Base-by-base conservation (phyloP, 1,284 basidiomycete species). In the Paramarasmius palmivorus region DNA sequence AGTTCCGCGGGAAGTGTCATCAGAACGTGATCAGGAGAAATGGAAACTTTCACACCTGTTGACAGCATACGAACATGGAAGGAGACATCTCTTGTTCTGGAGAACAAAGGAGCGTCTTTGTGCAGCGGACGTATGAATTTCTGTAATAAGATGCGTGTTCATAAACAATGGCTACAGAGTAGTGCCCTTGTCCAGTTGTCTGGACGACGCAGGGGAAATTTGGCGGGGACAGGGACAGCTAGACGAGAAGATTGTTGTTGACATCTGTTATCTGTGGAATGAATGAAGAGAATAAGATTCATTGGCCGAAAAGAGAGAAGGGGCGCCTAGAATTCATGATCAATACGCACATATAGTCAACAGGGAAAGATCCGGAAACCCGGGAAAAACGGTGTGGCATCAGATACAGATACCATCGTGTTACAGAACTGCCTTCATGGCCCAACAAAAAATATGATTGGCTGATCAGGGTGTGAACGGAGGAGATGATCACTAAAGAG, bases 391-490 rank as follows among this genome's bases (percentile, higher is more conserved):
- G 50, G 34, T 40, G 23, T 37, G 32, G 41, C 36, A 23, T 22
- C 17, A 34, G 17, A 32, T 32, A 32, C 7, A 32, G 29, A 32
- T 32, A 32, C 29, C 29, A 32, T 32, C 29, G 29, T 32, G 29
- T 32, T 32, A 32, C 29, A 32, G 29, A 32, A 32, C 29, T 32
- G 29, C 29, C 29, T 36, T 36, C 40, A 29, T 26, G 39, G 32
- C 17, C 26, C 20, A 36, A 49, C n/a, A n/a, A 53, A n/a, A 42
- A 42, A 47, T 32, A 46, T 65, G 65, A 66, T 64, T 66, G 61
- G 59, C 34, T 59, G 61, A 65, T 63, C 61, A 60, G 48, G 60
- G 60, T 60, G 61, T 61, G 65, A 62, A 62, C 50, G 54, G 44
- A 48, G 51, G 35, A 57, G 54, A 57, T 57, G 56, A 59, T 58